A percentile compares a stretch with the other conserved stretches of the same genome.
phyloP scores from a whole-genome alignment of 208 protist genomes.

The Acanthamoeba castellanii region DNA sequence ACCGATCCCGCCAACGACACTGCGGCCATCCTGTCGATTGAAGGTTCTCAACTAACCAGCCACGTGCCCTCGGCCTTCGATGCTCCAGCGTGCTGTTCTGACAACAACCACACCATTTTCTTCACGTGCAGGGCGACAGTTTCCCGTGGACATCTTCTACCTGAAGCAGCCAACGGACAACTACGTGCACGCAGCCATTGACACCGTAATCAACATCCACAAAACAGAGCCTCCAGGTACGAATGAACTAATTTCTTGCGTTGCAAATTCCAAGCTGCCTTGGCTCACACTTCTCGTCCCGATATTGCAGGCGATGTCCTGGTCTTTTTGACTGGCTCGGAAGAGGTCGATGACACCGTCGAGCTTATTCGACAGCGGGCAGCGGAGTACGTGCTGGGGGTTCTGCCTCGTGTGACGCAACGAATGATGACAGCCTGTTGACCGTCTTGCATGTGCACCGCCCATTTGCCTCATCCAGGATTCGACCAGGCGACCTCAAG shows the following conservation, averaged over 20 bases:
- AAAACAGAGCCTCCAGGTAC: conserved; percentile 43
- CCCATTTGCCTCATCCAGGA: background rate
- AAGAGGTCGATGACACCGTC: conserved; percentile 88
- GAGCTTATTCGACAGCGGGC: conserved; percentile 47
- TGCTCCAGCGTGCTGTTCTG: background rate
- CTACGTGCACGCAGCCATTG: conserved; percentile 82
- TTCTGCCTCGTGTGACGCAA: background rate
- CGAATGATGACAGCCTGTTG: background rate
- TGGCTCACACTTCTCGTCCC: background rate
- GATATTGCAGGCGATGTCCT: conserved; percentile 86
- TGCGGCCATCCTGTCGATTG: conserved; percentile 80
- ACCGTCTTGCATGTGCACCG: background rate
- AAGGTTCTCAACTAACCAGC: conserved; percentile 76
- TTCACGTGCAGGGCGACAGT: conserved; percentile 87
- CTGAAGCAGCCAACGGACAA: conserved; percentile 76
- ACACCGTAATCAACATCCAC: conserved; percentile 84
- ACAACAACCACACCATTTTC: background rate
- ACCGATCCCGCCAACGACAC: conserved; percentile 69
- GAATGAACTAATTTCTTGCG: background rate
- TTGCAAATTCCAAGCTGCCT: background rate
- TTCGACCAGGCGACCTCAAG: conserved; percentile 15
- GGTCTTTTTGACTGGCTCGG: conserved; percentile 90
- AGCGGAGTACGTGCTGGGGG: background rate
- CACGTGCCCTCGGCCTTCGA: background rate
- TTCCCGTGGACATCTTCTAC: conserved; percentile 86